phyloP scores from a whole-genome alignment of 2,329 filamentous ascomycete species.

The Dactylellina haptotyla region DNA sequence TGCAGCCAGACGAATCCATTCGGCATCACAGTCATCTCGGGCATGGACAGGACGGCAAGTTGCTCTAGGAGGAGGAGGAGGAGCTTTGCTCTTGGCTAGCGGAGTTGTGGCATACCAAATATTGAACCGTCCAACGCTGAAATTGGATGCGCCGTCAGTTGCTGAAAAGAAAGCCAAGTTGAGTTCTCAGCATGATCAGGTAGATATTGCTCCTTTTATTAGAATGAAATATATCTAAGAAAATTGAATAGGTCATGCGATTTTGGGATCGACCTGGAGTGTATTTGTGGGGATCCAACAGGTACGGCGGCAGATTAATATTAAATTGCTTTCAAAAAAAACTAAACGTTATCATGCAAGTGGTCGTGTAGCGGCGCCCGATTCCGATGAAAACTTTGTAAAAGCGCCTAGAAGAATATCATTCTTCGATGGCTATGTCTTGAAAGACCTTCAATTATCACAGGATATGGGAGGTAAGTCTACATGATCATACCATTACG shows the following conservation, averaged over 20 bases:
- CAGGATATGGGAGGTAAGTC: conserved; percentile 74
- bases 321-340: background rate
- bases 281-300: conserved; percentile 92
- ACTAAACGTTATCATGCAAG: conserved; percentile 58
- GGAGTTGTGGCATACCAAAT: conserved; percentile 35
- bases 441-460: conserved; percentile 88
- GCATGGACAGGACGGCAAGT: conserved; percentile 7
- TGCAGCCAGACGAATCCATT: conserved; percentile 24
- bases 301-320: conserved; percentile 27
- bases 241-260: conserved; percentile 48
- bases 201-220: conserved; percentile 61
- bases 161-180: conserved; percentile 61
- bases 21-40: conserved; percentile 7
- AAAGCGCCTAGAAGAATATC: conserved; percentile 81
- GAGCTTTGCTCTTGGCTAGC: conserved; percentile 11
- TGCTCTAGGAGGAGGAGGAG: conserved; percentile 3
- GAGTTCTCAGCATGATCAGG: conserved; percentile 86
- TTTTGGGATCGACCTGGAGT: conserved; percentile 80
- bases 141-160: conserved; percentile 18
- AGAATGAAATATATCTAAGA: background rate
- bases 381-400: conserved; percentile 78
- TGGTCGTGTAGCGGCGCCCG: conserved; percentile 84
- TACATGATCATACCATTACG: too few species aligned
- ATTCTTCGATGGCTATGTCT: conserved; percentile 83
- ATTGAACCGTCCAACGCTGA: conserved; percentile 18